Base-by-base conservation (phyloP, 2,329 filamentous ascomycete species). In the Fonsecaea nubica region DNA sequence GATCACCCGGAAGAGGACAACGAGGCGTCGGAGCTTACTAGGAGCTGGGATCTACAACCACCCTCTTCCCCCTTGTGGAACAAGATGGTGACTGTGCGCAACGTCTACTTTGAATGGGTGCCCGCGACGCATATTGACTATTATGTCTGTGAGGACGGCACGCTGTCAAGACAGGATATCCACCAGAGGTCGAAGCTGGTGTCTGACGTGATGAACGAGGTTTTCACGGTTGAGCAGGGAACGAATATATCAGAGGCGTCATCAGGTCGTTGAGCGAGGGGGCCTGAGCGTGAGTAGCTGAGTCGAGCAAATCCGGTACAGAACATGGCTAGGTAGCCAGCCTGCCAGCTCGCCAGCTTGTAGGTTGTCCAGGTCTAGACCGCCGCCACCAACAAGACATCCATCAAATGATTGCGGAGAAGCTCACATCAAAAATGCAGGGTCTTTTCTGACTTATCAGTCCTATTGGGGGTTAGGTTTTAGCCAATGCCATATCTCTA, bases 21-120 rank as follows among this genome's bases (percentile, higher is more conserved):
- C 66, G 81, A 85, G 61, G 73, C 80, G 1, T 66, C 65, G 1
- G 87, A 90, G 74, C 69, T 91, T 9, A 52, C 36, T 25, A 42
- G 40, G 15, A 55, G 21, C 32, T 71, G 69, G 69, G 32, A 62
- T 4, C 7, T 54, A 56, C 45, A 45, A 3, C 15, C 12, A 18
- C 6, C 48, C 2, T 13, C 32, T 2, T 15, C 36, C 4, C 30
- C 55, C 9, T 21, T 64, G 5, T 53, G 59, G 12, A 71, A 71
- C 4, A 72, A 73, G 7, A 63, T 66, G 36, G 69, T 80, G 10
- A 66, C 75, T 42, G 75, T 83, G 36, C 77, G 76, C 62, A 80
- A 84, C 71, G 72, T 84, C n/a, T 87, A 86, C 66, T 88, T 89
- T 57, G 87, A 89, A 76, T 89, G 86, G 86, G 79, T 88, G 50